Conservation (phyloP, 495 filamentous ascomycete species). For the Xylaria bambusicola region DNA sequence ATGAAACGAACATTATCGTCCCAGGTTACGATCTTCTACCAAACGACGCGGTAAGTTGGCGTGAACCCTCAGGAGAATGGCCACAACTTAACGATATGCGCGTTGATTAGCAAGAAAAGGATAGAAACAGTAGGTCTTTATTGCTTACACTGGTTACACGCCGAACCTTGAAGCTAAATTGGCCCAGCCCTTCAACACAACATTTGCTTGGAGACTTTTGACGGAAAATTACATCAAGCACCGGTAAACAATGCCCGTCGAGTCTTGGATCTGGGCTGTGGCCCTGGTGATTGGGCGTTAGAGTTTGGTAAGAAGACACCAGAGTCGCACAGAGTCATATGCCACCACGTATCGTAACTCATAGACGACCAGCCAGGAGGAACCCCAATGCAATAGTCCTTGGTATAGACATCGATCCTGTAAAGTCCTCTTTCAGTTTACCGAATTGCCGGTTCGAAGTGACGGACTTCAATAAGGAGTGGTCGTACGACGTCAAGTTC, state of each 20-base stretch:
- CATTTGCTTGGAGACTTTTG: slow-evolving; percentile 12
- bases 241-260: slow-evolving; percentile 8
- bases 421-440: slow-evolving; percentile 6
- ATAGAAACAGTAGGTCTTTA: slow-evolving; percentile 7
- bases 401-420: slow-evolving; percentile 11
- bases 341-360: neutral
- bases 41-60: slow-evolving; percentile 18
- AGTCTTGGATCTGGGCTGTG: slow-evolving; percentile 16
- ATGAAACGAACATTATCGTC: neutral
- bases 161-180: neutral
- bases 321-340: too few species aligned
- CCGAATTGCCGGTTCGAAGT: slow-evolving; percentile 10
- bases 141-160: neutral
- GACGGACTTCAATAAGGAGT: slow-evolving; percentile 9
- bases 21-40: slow-evolving; percentile 15
- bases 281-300: slow-evolving; percentile 11
- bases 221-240: slow-evolving; percentile 15
- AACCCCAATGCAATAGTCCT: slow-evolving; percentile 5
- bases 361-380: slow-evolving; percentile 12
- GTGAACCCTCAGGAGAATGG: neutral
- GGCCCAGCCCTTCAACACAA: slow-evolving; percentile 12
- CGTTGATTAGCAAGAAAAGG: slow-evolving; percentile 12
- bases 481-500: slow-evolving; percentile 8
- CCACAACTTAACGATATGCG: neutral
- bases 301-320: slow-evolving; percentile 2